Conservation (phyloP, 306 rosid genomes). For the Dalbergia cochinchinensis region DNA sequence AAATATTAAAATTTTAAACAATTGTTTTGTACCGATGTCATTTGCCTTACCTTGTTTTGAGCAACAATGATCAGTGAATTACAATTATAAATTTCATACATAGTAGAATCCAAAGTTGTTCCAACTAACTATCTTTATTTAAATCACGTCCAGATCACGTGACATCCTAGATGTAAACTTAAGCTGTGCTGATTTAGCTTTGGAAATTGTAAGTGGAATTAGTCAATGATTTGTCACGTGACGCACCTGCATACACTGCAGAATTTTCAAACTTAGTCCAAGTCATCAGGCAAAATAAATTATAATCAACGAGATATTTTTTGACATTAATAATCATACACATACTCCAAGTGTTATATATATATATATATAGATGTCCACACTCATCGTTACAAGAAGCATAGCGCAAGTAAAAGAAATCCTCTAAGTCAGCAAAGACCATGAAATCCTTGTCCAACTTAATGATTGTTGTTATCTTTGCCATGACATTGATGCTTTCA, state of each 20-base stretch:
- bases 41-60: slow-evolving; percentile 46
- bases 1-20: slow-evolving; percentile 19
- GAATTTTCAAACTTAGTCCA: slow-evolving; percentile 40
- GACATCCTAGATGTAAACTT: slow-evolving; percentile 36
- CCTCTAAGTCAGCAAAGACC: slow-evolving; percentile 57
- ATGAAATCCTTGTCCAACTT: slow-evolving; percentile 63
- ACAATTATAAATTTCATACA: slow-evolving; percentile 52
- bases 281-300: slow-evolving; percentile 27
- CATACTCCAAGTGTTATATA: no score
- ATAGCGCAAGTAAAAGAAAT: slow-evolving; percentile 53
- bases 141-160: slow-evolving; percentile 79
- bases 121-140: slow-evolving; percentile 51
- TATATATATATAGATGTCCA: slow-evolving; percentile 32
- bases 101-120: slow-evolving; percentile 79
- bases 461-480: slow-evolving; percentile 54
- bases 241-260: slow-evolving; percentile 54
- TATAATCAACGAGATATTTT: not conserved
- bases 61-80: slow-evolving; percentile 42
- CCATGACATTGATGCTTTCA: slow-evolving; percentile 60
- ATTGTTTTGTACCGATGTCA: slow-evolving; percentile 40
- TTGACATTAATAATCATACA: no score
- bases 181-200: slow-evolving; percentile 61
- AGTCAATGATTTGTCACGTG: slow-evolving; percentile 87
- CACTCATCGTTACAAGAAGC: slow-evolving; percentile 54
- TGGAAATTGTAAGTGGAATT: slow-evolving; percentile 73